A percentile compares a stretch with the other conserved stretches of the same genome.
These are phyloP conservation scores for Elsinoe arachidis DNA, from an alignment of 2,329 filamentous ascomycete genomes.

Conservation along the genomic window DNA sequence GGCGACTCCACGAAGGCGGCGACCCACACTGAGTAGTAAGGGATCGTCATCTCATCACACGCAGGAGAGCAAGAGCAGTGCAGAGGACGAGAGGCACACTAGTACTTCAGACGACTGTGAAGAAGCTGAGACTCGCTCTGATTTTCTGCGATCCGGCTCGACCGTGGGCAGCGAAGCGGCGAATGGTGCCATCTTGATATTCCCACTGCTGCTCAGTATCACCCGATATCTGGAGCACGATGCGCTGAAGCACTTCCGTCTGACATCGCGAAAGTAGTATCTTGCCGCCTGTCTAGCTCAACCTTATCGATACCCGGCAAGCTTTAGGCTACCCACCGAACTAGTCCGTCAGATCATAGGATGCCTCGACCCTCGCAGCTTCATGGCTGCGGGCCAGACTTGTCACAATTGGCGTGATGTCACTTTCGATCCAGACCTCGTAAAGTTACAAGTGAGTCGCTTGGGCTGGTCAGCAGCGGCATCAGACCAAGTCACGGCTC, in stretches of 20 bases:
- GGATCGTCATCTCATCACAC: too few relatives aligned
- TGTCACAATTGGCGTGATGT: slow-evolving; percentile 1
- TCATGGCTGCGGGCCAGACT: background rate
- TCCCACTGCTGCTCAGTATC: background rate
- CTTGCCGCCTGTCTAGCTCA: slow-evolving; percentile 21
- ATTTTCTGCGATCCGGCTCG: background rate
- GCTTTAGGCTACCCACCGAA: slow-evolving; percentile 38
- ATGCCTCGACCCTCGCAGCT: background rate
- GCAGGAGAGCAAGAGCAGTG: background rate
- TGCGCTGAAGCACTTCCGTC: slow-evolving; percentile 20
- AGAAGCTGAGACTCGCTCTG: background rate
- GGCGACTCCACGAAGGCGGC: too few relatives aligned
- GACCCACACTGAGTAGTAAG: too few relatives aligned
- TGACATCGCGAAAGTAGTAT: slow-evolving; percentile 31
- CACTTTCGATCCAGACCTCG: background rate
- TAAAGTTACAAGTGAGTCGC: background rate
- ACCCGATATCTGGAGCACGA: background rate
- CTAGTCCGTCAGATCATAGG: slow-evolving; percentile 38
- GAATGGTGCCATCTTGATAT: background rate
- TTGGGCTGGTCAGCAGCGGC: background rate
- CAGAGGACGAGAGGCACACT: background rate
- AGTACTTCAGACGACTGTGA: background rate
- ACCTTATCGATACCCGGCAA: slow-evolving; percentile 23
- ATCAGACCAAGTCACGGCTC: background rate
- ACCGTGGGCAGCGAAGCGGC: too few relatives aligned